These are phyloP conservation scores for Aureobasidium sp. DNA, from an alignment of 2,329 filamentous ascomycete genomes.

Conservation along the genomic window DNA sequence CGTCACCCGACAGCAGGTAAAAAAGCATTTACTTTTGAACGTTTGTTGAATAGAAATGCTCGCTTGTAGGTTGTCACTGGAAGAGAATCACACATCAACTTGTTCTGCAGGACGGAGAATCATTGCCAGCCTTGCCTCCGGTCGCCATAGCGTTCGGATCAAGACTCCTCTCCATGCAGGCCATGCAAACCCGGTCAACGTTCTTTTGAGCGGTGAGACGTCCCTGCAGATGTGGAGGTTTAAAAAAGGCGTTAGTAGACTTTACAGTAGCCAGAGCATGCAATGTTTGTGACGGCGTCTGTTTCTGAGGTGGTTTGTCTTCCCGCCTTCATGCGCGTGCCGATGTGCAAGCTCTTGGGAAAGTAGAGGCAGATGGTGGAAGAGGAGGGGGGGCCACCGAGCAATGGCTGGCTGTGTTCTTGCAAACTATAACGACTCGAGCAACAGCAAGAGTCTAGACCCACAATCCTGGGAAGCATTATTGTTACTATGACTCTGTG, in stretches of 20 bases:
- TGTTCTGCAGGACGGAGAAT: too few relatives aligned
- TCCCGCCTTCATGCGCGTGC: not conserved
- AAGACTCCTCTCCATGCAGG: constrained; percentile 8
- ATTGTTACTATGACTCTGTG: too few relatives aligned
- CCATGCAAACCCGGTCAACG: constrained; percentile 14
- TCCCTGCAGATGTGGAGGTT: constrained; percentile 10
- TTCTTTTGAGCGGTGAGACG: constrained; percentile 9
- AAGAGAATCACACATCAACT: not conserved
- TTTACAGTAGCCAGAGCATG: not conserved
- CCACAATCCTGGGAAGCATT: constrained; percentile 7
- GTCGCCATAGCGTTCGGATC: constrained; percentile 4
- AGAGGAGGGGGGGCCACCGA: not conserved
- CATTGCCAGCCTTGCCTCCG: not conserved
- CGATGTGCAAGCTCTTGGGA: constrained; percentile 12
- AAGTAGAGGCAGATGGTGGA: not conserved
- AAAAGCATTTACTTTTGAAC: not conserved
- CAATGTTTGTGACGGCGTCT: constrained; percentile 6
- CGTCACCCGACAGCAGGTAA: too few relatives aligned
- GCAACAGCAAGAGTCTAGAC: not conserved
- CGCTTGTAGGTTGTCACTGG: not conserved
- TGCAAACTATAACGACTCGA: constrained; percentile 3
- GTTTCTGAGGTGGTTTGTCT: not conserved
- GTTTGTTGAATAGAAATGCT: not conserved
- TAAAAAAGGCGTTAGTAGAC: not conserved
- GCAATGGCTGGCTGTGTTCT: constrained; percentile 1